Conservation (phyloP, 306 rosid species). For the Lotus japonicus region DNA sequence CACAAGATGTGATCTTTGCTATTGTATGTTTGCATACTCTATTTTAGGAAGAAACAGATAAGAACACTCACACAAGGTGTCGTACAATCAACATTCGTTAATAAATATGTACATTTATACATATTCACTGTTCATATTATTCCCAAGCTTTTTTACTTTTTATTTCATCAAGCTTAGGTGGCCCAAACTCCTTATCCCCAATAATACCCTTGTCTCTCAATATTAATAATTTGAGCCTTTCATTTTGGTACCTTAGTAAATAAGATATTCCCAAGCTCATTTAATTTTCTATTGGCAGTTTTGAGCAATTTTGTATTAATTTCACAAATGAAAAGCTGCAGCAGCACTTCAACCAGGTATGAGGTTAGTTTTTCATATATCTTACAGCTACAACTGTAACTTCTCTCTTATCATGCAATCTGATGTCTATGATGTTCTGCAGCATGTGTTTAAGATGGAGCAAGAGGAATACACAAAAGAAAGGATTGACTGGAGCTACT, state of each 20-base stretch:
- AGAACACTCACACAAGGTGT: neutral
- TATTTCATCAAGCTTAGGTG: slow-evolving; percentile 1
- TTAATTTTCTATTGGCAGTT: slow-evolving; percentile 45
- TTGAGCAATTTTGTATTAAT: slow-evolving; percentile 92
- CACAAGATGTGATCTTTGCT: neutral
- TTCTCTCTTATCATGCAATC: slow-evolving; percentile 30
- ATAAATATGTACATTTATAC: neutral
- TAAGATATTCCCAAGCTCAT: slow-evolving; percentile 17
- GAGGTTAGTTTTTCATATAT: slow-evolving; percentile 74
- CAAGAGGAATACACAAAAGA: slow-evolving; percentile 84
- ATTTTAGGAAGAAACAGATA: neutral
- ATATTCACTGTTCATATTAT: neutral
- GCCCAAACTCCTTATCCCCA: slow-evolving; percentile 22
- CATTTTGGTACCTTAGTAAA: neutral
- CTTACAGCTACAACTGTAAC: slow-evolving; percentile 34
- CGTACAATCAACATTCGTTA: slow-evolving; percentile 4
- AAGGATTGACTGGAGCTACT: slow-evolving; percentile 87
- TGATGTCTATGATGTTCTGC: slow-evolving; percentile 40
- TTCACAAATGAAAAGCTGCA: slow-evolving; percentile 94
- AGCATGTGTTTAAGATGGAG: slow-evolving; percentile 94
- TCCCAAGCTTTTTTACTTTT: neutral
- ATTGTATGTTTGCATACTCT: slow-evolving; percentile 15
- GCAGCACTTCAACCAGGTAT: slow-evolving; percentile 99
- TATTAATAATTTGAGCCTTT: slow-evolving; percentile 4
- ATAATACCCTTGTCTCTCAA: neutral